Conservation (phyloP, 2,329 filamentous ascomycete genomes). For the Hypomyces perniciosus region DNA sequence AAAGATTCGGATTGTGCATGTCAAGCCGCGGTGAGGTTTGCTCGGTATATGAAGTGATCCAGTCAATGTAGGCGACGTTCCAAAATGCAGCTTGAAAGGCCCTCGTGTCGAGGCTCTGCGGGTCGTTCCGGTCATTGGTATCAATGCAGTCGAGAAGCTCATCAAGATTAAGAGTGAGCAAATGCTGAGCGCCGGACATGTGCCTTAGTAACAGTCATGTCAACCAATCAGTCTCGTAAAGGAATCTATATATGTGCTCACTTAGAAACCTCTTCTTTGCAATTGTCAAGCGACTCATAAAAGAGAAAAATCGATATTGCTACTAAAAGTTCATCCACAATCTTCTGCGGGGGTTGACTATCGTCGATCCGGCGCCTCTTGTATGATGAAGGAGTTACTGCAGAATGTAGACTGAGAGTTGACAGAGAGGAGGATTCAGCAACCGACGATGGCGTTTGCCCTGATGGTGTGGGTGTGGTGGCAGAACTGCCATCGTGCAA, state of each 20-base stretch:
- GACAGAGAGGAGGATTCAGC: neutral
- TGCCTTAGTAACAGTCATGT: constrained; percentile 4
- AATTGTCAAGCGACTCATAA: constrained; percentile 17
- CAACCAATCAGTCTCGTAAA: neutral
- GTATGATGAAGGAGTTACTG: neutral
- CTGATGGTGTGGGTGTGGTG: constrained; percentile 1
- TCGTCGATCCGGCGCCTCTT: constrained; percentile 5
- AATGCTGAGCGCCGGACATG: constrained; percentile 15
- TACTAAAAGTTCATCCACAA: constrained; percentile 13
- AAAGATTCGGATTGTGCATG: constrained; percentile 10
- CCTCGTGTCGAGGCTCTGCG: constrained; percentile 10
- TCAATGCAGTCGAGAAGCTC: constrained; percentile 2
- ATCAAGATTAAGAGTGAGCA: constrained; percentile 4
- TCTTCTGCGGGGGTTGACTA: neutral
- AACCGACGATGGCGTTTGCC: neutral
- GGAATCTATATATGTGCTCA: neutral
- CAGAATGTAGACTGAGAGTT: neutral
- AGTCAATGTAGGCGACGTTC: constrained; percentile 16
- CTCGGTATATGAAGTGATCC: constrained; percentile 13
- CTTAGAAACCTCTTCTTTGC: constrained; percentile 14
- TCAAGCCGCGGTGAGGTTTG: constrained; percentile 11
- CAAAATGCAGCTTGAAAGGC: constrained; percentile 16
- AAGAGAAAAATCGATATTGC: constrained; percentile 16
- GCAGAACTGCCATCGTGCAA: constrained; percentile 1
- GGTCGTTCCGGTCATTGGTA: neutral